A percentile compares a stretch with the other conserved stretches of the same genome.
phyloP scores from a whole-genome alignment of 2,329 filamentous ascomycete genomes.

The Monilinia fructigena region DNA sequence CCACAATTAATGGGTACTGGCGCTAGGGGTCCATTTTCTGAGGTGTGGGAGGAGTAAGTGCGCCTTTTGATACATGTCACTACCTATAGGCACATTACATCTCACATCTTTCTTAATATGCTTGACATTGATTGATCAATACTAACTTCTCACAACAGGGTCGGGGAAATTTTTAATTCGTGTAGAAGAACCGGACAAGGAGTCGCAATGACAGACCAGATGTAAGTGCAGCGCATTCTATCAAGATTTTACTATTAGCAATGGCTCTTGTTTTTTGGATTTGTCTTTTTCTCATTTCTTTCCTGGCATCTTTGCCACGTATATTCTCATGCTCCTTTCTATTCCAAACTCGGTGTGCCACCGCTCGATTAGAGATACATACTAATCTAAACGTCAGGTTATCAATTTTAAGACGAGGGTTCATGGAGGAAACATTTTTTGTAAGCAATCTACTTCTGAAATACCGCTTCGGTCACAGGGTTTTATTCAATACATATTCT shows the following conservation, averaged over 20 bases:
- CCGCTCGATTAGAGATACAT: not conserved
- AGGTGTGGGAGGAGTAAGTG: constrained; percentile 64
- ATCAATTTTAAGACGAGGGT: constrained; percentile 67
- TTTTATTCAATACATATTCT: too few species aligned
- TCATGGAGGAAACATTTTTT: constrained; percentile 73
- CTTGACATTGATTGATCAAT: not conserved
- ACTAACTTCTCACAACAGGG: constrained; percentile 29
- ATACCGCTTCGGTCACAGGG: too few species aligned
- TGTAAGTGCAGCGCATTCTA: constrained; percentile 35
- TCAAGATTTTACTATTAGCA: not conserved
- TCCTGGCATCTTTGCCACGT: not conserved
- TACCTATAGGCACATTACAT: too few species aligned
- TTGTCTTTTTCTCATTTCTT: not conserved
- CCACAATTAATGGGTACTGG: constrained; percentile 61
- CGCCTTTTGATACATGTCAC: not conserved
- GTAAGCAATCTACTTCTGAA: not conserved
- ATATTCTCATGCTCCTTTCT: not conserved
- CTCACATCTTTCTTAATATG: not conserved
- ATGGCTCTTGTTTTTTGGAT: too few species aligned
- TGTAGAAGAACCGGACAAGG: constrained; percentile 69
- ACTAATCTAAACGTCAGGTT: constrained; percentile 41
- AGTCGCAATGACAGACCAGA: constrained; percentile 78
- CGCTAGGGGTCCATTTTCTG: constrained; percentile 58
- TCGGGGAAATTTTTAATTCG: constrained; percentile 65
- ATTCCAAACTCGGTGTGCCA: not conserved